Evolutionary conservation across 805 yeast species (phyloP), one percentile per base, ranked within the genome.

Genomic region (Candida verbasci): DNA sequence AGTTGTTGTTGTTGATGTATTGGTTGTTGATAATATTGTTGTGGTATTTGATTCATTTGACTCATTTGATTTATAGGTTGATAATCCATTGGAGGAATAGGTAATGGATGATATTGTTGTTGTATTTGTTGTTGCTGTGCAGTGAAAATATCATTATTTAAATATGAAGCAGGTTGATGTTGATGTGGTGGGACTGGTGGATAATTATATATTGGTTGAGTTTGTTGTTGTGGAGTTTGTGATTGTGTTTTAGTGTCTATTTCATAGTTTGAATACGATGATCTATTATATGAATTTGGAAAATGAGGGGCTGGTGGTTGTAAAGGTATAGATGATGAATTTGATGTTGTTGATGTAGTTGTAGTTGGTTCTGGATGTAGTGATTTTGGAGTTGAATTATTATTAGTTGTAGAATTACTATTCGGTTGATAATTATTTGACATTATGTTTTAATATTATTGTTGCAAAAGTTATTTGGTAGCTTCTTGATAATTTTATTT

Each of bases 41-140:
- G 12, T 14, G 12, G 35, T 9, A 14, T 18, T 24, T 31, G 35
- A 32, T 12, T 31, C 28, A 24, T 11, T 31, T 26, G 35, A 14
- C 27, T 37, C 40, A 12, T 31, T 31, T 1, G 40, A 24, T 11
- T 31, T 16, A 21, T 37, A 37, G 10, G 35, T n/a, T 9, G 2
- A 37, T 20, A 7, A 31, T 20, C 22, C 9, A 36, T 18, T 37
- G 36, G 6, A 36, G 36, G 7, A n/a, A n/a, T n/a, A n/a, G 36
- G 40, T 11, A 25, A 37, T 23, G 21, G 40, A 12, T 26, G 40
- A 20, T 27, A 16, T 22, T 14, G 27, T 17, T 31, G 34, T 23
- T 31, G 34, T n/a, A 14, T 26, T 25, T 33, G 36, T 33, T 25
- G 33, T 28, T 37, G 36, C 17, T 25, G 36, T 26, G 29, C 35